A percentile compares a stretch with the other conserved stretches of the same genome.
phyloP scores from a whole-genome alignment of 768 basidiomycete species.

The Coprinopsis cinerea region DNA sequence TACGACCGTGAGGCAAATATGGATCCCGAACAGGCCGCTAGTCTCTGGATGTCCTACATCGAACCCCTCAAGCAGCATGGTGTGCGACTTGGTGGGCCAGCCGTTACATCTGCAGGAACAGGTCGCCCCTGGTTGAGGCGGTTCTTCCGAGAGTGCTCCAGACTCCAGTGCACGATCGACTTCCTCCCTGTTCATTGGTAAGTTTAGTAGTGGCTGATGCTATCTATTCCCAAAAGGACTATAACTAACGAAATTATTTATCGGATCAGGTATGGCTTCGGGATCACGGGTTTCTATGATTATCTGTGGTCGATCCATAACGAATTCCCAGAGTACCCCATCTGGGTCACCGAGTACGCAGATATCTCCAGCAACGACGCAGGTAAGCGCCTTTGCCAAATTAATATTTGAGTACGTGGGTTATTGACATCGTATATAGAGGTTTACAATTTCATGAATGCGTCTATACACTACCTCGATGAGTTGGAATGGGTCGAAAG shows the following conservation, averaged over 20 bases:
- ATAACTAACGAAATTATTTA: not conserved
- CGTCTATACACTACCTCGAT: constrained; percentile 52
- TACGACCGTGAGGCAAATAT: constrained; percentile 43
- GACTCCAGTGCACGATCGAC: constrained; percentile 45
- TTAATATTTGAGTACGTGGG: too few species aligned
- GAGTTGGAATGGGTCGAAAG: constrained; percentile 51
- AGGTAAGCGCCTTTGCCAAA: too few species aligned
- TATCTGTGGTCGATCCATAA: constrained; percentile 50
- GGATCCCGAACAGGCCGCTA: constrained; percentile 36
- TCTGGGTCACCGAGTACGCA: constrained; percentile 66
- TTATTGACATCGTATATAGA: constrained; percentile 26
- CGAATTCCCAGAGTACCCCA: constrained; percentile 40
- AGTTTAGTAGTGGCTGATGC: constrained; percentile 1
- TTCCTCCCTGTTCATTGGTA: constrained; percentile 48
- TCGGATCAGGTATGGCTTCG: constrained; percentile 48
- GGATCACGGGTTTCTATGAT: constrained; percentile 45
- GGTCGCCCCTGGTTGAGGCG: constrained; percentile 51
- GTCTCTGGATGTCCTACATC: constrained; percentile 53
- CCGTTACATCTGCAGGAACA: constrained; percentile 43
- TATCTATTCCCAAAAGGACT: not conserved
- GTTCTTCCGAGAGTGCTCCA: constrained; percentile 47
- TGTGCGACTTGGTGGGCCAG: constrained; percentile 51
- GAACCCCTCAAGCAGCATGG: constrained; percentile 48
- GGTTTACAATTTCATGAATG: constrained; percentile 50
- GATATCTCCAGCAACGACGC: constrained; percentile 43